Evolutionary conservation across 805 yeast species (phyloP).

Genomic region (Torulaspora quercuum): DNA sequence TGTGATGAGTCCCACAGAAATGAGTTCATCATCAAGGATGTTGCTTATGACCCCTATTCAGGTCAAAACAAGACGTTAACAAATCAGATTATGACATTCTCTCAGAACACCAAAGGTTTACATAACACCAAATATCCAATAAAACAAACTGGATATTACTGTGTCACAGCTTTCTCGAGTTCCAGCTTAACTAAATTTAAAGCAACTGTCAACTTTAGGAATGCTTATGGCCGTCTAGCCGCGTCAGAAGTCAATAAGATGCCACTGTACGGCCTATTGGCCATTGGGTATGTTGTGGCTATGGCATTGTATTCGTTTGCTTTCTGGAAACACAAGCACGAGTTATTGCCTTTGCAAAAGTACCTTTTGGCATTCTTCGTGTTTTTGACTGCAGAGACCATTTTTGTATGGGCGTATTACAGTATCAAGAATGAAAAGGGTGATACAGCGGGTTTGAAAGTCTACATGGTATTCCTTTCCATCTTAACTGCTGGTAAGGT

Average conservation of each 20-base stretch:
- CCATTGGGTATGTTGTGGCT: slow-evolving; percentile 77
- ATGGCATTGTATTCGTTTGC: slow-evolving; percentile 82
- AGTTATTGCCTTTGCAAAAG: slow-evolving; percentile 83
- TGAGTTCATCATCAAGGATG: slow-evolving; percentile 54
- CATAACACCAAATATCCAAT: slow-evolving; percentile 63
- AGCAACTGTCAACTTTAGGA: slow-evolving; percentile 78
- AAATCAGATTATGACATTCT: slow-evolving; percentile 55
- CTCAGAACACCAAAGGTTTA: slow-evolving; percentile 54
- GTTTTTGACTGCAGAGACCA: slow-evolving; percentile 77
- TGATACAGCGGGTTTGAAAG: slow-evolving; percentile 53
- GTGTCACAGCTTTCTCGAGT: slow-evolving; percentile 69
- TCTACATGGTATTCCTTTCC: slow-evolving; percentile 74
- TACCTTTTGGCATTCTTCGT: slow-evolving; percentile 83
- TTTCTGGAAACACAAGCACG: slow-evolving; percentile 79
- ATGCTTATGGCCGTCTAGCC: slow-evolving; percentile 84
- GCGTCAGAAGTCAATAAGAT: slow-evolving; percentile 90
- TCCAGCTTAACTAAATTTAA: slow-evolving; percentile 45
- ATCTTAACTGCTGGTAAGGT: slow-evolving; percentile 75
- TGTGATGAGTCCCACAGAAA: slow-evolving; percentile 59
- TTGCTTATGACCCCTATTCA: slow-evolving; percentile 41
- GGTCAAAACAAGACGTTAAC: slow-evolving; percentile 51
- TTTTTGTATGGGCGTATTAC: slow-evolving; percentile 87
- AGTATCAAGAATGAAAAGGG: slow-evolving; percentile 72
- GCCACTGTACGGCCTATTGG: slow-evolving; percentile 81
- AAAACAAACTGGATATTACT: slow-evolving; percentile 81